Conservation (phyloP, 495 filamentous ascomycete species). For the Zalerion maritima region DNA sequence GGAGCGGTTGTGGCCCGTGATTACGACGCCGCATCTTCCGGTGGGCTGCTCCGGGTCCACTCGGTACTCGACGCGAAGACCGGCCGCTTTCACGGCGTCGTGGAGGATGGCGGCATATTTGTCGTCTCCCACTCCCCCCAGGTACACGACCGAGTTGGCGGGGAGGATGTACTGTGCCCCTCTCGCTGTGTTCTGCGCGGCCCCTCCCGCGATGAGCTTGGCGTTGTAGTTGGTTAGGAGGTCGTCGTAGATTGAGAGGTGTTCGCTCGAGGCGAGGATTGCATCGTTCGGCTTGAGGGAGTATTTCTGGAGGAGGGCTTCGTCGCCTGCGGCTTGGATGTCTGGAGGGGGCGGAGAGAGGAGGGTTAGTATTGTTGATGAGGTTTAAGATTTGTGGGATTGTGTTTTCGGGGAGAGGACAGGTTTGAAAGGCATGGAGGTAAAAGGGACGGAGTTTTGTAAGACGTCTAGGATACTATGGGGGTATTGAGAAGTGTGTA, state of each 20-base stretch:
- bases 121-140: conserved; percentile 86
- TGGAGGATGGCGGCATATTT: conserved; percentile 77
- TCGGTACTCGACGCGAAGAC: conserved; percentile 85
- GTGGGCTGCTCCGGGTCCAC: conserved; percentile 69
- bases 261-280: conserved; percentile 87
- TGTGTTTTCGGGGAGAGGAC: conserved; percentile 1
- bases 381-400: neutral
- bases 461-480: too few relatives aligned
- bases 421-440: conserved; percentile 3
- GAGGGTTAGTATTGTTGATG: conserved; percentile 2
- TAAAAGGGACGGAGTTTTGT: too few relatives aligned
- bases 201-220: conserved; percentile 90
- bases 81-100: conserved; percentile 60
- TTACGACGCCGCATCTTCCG: conserved; percentile 89
- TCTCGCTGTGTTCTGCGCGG: conserved; percentile 94
- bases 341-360: conserved; percentile 34
- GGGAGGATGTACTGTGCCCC: conserved; percentile 94
- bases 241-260: conserved; percentile 81
- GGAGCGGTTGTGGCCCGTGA: conserved; percentile 83
- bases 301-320: conserved; percentile 78
- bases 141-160: conserved; percentile 72
- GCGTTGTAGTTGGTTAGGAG: conserved; percentile 73
- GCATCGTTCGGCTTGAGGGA: conserved; percentile 89
- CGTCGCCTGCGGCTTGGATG: conserved; percentile 77
- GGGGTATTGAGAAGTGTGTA: too few relatives aligned